Percentiles rank a stretch among this genome's conserved stretches.
Evolutionary conservation across 192 early-diverging fungal genomes (phyloP).

Genomic region (Coemansia sp.): DNA sequence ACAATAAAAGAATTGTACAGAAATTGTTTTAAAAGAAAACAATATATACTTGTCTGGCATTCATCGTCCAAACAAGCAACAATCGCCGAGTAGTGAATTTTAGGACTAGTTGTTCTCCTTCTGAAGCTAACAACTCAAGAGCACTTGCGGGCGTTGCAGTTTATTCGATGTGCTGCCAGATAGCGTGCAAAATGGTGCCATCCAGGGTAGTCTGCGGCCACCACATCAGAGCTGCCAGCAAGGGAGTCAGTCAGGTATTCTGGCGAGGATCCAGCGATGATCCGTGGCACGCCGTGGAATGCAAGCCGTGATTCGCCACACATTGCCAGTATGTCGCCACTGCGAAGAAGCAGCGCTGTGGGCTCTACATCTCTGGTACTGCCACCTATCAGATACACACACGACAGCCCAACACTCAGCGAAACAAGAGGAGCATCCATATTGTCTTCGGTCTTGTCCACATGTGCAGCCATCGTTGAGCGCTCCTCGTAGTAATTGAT

Average conservation of each 20-base stretch:
- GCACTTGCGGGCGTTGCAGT: constrained; percentile 89
- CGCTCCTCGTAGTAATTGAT: constrained; percentile 89
- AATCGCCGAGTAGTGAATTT: too few relatives aligned
- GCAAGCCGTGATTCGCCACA: constrained; percentile 70
- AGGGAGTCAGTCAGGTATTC: constrained; percentile 50
- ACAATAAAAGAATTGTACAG: neutral
- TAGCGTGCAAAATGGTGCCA: constrained; percentile 73
- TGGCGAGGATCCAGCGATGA: constrained; percentile 75
- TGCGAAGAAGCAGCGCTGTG: constrained; percentile 71
- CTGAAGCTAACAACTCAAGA: constrained; percentile 3
- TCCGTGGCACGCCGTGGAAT: constrained; percentile 87
- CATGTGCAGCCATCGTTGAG: constrained; percentile 88
- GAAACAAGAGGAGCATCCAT: constrained; percentile 84
- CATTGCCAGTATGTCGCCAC: constrained; percentile 91
- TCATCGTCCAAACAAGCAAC: neutral
- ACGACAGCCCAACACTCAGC: constrained; percentile 58
- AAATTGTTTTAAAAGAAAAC: neutral
- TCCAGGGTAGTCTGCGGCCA: constrained; percentile 50
- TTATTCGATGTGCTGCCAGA: constrained; percentile 73
- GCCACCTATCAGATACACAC: constrained; percentile 84
- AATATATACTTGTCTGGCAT: neutral
- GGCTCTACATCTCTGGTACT: constrained; percentile 68
- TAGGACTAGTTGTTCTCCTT: neutral
- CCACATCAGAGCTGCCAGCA: constrained; percentile 24
- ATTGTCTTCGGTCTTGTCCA: constrained; percentile 88